A percentile compares a stretch with the other conserved stretches of the same genome.
Conservation (phyloP, 192 early-diverging fungal species). For the Pilaira anomala region DNA sequence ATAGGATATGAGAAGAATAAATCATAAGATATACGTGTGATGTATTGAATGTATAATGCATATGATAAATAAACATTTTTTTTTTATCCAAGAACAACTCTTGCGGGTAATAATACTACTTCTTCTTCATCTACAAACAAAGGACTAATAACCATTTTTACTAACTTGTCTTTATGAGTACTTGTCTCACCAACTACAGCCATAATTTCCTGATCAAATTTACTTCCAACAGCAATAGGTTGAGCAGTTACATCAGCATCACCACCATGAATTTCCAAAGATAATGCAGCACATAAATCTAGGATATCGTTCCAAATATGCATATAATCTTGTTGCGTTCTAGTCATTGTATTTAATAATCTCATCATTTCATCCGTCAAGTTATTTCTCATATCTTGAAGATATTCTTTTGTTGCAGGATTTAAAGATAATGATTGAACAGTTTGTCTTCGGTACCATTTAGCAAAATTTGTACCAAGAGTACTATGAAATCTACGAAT, state of each 20-base stretch:
- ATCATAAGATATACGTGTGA: no score
- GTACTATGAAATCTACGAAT: conserved; percentile 36
- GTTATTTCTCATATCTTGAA: conserved; percentile 24
- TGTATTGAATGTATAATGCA: no score
- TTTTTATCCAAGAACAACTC: conserved; percentile 29
- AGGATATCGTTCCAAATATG: conserved; percentile 24
- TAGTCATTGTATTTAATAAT: conserved; percentile 10
- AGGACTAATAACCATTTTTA: conserved; percentile 30
- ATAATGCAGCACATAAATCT: conserved; percentile 20
- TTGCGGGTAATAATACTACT: conserved; percentile 27
- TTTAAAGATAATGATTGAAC: conserved; percentile 35
- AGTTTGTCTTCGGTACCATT: conserved; percentile 41
- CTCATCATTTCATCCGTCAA: conserved; percentile 10
- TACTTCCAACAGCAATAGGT: conserved; percentile 23
- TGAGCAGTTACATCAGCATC: conserved; percentile 36
- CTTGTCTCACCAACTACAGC: conserved; percentile 17
- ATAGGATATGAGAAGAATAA: no score
- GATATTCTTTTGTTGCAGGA: conserved; percentile 37
- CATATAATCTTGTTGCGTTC: neutral
- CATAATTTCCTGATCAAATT: conserved; percentile 37
- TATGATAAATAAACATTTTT: neutral
- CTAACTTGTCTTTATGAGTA: conserved; percentile 12
- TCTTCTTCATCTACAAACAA: conserved; percentile 38
- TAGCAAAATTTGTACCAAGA: conserved; percentile 33
- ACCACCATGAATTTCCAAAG: conserved; percentile 36